A percentile compares a stretch with the other conserved stretches of the same genome.
Evolutionary conservation across 306 rosid genomes (phyloP).

Genomic region (Castanea sativa): DNA sequence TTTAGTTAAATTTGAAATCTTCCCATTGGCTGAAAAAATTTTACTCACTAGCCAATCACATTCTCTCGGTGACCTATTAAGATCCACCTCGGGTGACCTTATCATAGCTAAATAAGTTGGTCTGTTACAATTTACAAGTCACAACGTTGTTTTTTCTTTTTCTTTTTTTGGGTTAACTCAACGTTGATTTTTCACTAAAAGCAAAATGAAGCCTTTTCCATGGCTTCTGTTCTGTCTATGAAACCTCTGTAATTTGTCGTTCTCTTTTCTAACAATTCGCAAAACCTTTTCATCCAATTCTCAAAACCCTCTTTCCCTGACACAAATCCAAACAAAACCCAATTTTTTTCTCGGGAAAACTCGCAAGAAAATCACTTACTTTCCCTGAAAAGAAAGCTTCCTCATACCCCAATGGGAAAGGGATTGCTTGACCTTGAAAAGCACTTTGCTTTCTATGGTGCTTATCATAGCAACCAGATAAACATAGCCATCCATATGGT

Average conservation of each 20-base stretch:
- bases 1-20: too few relatives aligned
- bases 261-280: not conserved
- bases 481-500: conserved; percentile 62
- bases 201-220: not conserved
- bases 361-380: not conserved
- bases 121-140: too few relatives aligned
- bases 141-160: not conserved
- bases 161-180: too few relatives aligned
- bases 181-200: not conserved
- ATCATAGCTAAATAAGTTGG: too few relatives aligned
- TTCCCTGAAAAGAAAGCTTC: not conserved
- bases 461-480: conserved; percentile 66
- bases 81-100: too few relatives aligned
- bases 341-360: not conserved
- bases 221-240: not conserved
- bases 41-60: too few relatives aligned
- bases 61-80: too few relatives aligned
- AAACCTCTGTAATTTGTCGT: not conserved
- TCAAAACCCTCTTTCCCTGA: not conserved
- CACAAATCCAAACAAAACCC: not conserved
- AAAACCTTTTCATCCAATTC: not conserved
- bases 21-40: too few relatives aligned
- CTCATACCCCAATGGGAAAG: conserved; percentile 37
- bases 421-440: conserved; percentile 73
- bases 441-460: conserved; percentile 75